Evolutionary conservation across 2,329 filamentous ascomycete species (phyloP), one percentile per base, ranked within the genome.

Genomic region (Diaporthe sp.): DNA sequence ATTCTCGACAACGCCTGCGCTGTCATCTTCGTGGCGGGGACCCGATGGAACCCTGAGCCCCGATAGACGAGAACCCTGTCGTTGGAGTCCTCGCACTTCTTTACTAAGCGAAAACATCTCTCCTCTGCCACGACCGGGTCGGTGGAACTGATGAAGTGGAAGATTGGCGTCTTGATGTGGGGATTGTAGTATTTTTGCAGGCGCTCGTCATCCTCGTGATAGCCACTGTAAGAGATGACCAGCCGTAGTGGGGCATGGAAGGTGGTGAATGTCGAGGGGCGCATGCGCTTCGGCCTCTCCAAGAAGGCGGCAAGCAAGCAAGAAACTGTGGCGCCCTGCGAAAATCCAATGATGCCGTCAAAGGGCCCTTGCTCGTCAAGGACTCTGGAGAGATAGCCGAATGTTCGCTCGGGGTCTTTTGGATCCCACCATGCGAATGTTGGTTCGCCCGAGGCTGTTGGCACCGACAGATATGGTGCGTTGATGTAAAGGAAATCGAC

Each of bases 301-400:
- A 60, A 9, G 57, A 60, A 60, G 2, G 57, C 57, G 4, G 57
- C 57, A 39, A 60, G 57, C 57, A 60, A 34, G 57, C 57, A 60
- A 17, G 57, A 4, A n/a, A 90, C 86, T 0, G 88, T 88, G 2
- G 90, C 90, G 4, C 90, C 90, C 79, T 92, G 90, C 0, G 90
- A 91, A 78, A 92, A 92, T 1, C 90, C 90, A 28, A 92, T 85
- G 62, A 92, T 88, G 3, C 88, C 90, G 75, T 88, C 86, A 75
- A 90, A 85, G 8, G 57, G 85, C 2, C 57, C 57, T 19, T 60
- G 10, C 57, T 60, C 10, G 2, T 60, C 57, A 60, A 60, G 34
- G 9, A 39, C 22, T 39, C 19, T 60, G 57, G 57, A n/a, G 19
- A 60, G 57, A 15, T 60, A 60, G 9, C 6, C 19, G 34, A 60